Evolutionary conservation across 306 rosid genomes (phyloP), one percentile per base, ranked within the genome.

Genomic region (Dalbergia cochinchinensis): DNA sequence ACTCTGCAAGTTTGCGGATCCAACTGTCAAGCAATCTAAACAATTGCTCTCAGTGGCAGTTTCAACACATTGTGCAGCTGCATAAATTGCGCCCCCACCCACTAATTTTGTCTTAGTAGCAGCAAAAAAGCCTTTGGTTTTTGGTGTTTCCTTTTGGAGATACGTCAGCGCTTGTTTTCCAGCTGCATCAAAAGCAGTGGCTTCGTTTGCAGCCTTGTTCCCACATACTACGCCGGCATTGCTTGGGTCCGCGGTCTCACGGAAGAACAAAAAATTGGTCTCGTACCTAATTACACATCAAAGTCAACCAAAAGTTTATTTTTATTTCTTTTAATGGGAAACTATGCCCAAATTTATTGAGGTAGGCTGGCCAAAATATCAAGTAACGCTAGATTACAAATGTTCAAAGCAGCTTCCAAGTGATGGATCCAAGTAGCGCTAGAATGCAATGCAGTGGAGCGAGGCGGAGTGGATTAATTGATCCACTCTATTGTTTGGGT

Each of bases 21-120:
- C 96, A 57, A 77, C 83, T n/a, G 51, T 69, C 85, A 91, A 44
- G 85, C 96, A 91, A 37, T 22, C 37, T 7, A 74, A 35, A 70
- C 96, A 91, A 8, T 39, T 75, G 19, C 16, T 58, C 42, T 55
- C 31, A 26, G 1, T 1, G 11, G 60, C 51, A 16, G 92, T 84
- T 60, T 89, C 90, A 41, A 59, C 87, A 72, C 96, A 91, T 14
- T 91, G 96, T 53, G 96, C 93, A 69, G 85, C 20, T 1, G 88
- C 93, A 71, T 87, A 91, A 3, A 89, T 65, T 39, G 87, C 67
- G 33, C 59, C 14, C 5, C 80, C 54, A 11, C 74, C 76, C 4
- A 15, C 63, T 9, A 82, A 64, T 11, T 47, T 48, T 42, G 79
- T 87, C 82, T 57, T 81, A 0, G 54, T 81, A 11, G 90, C 92